Evolutionary conservation across 1,139 yeast species (phyloP).

Genomic region (Meyerozyma sp.): DNA sequence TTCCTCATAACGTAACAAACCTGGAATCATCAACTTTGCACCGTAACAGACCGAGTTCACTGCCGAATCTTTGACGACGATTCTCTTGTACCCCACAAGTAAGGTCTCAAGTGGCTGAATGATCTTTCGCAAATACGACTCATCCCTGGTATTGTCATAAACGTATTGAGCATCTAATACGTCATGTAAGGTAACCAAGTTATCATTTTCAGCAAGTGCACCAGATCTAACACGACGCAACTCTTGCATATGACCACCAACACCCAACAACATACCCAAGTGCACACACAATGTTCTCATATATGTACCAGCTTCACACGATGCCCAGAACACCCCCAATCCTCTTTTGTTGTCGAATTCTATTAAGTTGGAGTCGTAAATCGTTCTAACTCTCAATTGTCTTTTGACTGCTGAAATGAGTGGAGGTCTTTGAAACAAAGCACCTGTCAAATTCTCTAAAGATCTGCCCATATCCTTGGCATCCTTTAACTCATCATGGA

Average conservation of each 20-base stretch:
- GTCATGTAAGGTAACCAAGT: constrained; percentile 93
- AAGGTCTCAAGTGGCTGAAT: constrained; percentile 94
- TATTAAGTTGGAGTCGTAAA: constrained; percentile 89
- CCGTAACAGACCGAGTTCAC: constrained; percentile 99
- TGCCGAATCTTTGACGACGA: constrained; percentile 96
- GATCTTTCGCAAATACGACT: constrained; percentile 87
- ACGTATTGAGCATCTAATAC: constrained; percentile 97
- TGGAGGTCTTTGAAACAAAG: constrained; percentile 98
- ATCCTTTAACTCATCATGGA: constrained; percentile 88
- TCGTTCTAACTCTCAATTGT: constrained; percentile 96
- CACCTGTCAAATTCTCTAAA: constrained; percentile 94
- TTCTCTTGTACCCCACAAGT: constrained; percentile 90
- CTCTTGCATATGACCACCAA: constrained; percentile 99
- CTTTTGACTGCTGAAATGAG: constrained; percentile 98
- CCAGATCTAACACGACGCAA: constrained; percentile 98
- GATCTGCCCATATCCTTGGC: constrained; percentile 86
- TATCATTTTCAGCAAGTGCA: constrained; percentile 85
- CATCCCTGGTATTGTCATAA: constrained; percentile 96
- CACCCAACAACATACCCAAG: constrained; percentile 95
- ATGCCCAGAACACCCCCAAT: constrained; percentile 98
- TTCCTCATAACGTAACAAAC: constrained; percentile 93
- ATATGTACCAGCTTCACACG: constrained; percentile 99
- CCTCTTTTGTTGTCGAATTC: constrained; percentile 97
- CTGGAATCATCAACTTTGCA: constrained; percentile 98
- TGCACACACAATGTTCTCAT: constrained; percentile 99